Evolutionary conservation across 2,329 filamentous ascomycete species (phyloP).

Genomic region (Diaporthe humulicola): DNA sequence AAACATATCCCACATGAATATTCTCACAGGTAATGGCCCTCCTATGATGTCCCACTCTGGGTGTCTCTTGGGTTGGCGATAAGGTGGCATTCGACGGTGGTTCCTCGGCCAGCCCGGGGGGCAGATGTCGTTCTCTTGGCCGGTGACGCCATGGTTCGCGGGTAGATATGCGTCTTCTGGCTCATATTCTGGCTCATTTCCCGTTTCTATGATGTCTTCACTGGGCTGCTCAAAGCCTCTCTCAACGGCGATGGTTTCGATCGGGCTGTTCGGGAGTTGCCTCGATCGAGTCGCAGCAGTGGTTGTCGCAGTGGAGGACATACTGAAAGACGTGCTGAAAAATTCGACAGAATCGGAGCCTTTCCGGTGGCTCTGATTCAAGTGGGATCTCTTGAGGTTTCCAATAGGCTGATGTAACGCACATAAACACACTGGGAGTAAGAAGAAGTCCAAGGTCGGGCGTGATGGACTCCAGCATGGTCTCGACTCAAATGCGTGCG

Average conservation of each 20-base stretch:
- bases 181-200: not conserved
- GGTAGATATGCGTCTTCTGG: not conserved
- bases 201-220: not conserved
- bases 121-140: not conserved
- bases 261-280: not conserved
- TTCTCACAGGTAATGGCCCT: not conserved
- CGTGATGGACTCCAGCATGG: not conserved
- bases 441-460: not conserved
- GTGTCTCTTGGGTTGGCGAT: not conserved
- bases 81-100: not conserved
- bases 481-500: not conserved
- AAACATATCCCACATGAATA: constrained; percentile 1
- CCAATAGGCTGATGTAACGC: too few species aligned
- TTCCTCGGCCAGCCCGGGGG: not conserved
- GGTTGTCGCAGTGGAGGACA: too few species aligned
- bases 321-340: too few species aligned
- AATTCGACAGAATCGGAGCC: too few species aligned
- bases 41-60: not conserved
- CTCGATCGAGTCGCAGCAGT: too few species aligned
- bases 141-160: not conserved
- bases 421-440: not conserved
- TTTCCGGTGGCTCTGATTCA: too few species aligned
- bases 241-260: not conserved
- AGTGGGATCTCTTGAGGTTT: too few species aligned
- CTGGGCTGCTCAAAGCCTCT: not conserved